phyloP scores from a whole-genome alignment of 345 rosid genomes.

The Heritiera littoralis region DNA sequence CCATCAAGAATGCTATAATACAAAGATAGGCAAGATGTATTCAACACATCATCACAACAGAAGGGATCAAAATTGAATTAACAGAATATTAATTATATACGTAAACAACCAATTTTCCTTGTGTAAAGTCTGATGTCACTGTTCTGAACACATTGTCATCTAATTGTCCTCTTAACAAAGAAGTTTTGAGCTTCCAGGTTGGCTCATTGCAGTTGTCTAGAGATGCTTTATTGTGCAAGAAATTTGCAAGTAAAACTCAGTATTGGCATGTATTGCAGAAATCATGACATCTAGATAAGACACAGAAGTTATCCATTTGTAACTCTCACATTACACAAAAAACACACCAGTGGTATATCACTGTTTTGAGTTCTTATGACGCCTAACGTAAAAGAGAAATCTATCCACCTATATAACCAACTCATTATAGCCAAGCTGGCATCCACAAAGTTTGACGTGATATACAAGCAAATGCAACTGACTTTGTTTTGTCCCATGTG shows the following conservation, averaged over 20 bases:
- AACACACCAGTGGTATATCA: background rate
- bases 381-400: background rate
- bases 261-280: background rate
- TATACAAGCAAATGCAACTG: slow-evolving; percentile 1
- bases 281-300: background rate
- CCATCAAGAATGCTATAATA: slow-evolving; percentile 72
- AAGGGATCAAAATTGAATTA: slow-evolving; percentile 2
- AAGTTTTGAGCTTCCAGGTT: background rate
- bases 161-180: background rate
- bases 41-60: background rate
- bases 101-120: background rate
- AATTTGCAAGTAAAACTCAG: background rate
- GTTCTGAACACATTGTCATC: background rate
- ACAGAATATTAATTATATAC: background rate
- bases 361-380: slow-evolving; percentile 4
- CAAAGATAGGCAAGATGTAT: slow-evolving; percentile 24
- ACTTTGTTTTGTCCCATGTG: background rate
- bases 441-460: background rate
- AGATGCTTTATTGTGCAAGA: background rate
- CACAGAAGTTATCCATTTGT: background rate
- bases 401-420: background rate
- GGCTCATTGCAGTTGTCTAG: background rate
- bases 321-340: background rate
- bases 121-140: background rate
- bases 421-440: background rate